Base-by-base conservation (phyloP, 78 protist genomes). In the Dictyostelium brefeldianum region DNA sequence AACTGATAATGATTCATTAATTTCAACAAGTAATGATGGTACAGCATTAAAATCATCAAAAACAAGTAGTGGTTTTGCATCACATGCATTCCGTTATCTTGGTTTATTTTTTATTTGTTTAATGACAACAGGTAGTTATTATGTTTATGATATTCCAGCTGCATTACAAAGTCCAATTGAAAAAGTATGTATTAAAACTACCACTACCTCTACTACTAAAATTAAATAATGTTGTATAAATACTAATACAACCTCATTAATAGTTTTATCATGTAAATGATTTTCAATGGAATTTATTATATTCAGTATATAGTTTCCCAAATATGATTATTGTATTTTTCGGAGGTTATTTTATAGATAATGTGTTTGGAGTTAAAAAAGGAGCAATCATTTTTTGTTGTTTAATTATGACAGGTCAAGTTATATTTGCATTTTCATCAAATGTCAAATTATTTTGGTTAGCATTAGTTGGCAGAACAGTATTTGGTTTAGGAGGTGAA, bases 401-500 rank as follows among this genome's bases (percentile, higher is more conserved):
- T 56, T 56, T 87, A 27, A 89, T 94, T 20, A 36, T 89, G 82
- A 10, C 65, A 5, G 96, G 96, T n/a, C 94, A 94, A 56, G 62
- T 87, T 10, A 27, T 94, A 9, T 85, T 94, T 53, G 10, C 94
- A 14, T 8, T 94, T 43, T 90, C 95, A 48, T 48, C 84, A 6
- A 47, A 17, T 18, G n/a, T 31, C 15, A 79, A 74, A 51, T 12
- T 41, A 54, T 94, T 53, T 89, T 80, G 89, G 89, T 59, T 94
- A 54, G 89, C 92, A 14, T 43, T 85, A 46, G 41, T 94, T 18
- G 96, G 96, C 57, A 89, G 96, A 47, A 46, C 69, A 20, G 74
- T 94, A 25, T 94, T 94, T 46, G 96, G 96, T 79, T n/a, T 94
- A 8, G 96, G 96, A 54, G 96, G 96, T 78, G 96, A 94, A 69